Base-by-base conservation (phyloP, 345 rosid genomes). In the Euphorbia lathyris region DNA sequence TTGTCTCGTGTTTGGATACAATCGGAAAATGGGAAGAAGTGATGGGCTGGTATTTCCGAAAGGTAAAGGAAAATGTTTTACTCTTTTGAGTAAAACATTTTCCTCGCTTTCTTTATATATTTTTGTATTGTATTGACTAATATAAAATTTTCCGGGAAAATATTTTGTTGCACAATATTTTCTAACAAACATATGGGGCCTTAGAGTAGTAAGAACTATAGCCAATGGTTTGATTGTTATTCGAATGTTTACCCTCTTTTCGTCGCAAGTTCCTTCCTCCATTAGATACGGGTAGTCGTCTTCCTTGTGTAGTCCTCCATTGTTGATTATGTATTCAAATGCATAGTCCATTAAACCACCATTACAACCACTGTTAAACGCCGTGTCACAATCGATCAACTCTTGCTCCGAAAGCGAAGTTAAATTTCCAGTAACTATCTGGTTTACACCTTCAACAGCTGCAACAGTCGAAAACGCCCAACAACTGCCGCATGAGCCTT, bases 401-500 rank as follows among this genome's bases (percentile, higher is more conserved):
- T 86, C 87, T 74, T 88, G 90, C 79, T 84, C 90, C 0, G 86
- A 86, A 40, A 86, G 76, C 1, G 90, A 72, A 25, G 87, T 77
- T 69, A 88, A 65, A 76, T 86, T 86, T 66, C 90, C 86, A 0
- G 85, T 81, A 2, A 84, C 87, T 9, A 84, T 88, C 79, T 86
- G 79, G 83, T 88, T 81, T 64, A 86, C 83, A 45, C 93, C 88
- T 72, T 88, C 93, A 1, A 88, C 82, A 1, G 93, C 84, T 5
- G 88, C 93, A 27, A 86, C 88, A 0, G 88, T 83, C 3, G 90
- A 88, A 68, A 88, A 88, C 2, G 93, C 90, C 90, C 90, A 84
- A 20, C 88, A 86, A 74, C 90, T 88, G 84, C 96, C 90, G 53
- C 97, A 90, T 3, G 80, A 77, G 60, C 97, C 97, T 79, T 88